Base-by-base conservation (phyloP, 2,329 filamentous ascomycete genomes). In the Penicillium sp. region DNA sequence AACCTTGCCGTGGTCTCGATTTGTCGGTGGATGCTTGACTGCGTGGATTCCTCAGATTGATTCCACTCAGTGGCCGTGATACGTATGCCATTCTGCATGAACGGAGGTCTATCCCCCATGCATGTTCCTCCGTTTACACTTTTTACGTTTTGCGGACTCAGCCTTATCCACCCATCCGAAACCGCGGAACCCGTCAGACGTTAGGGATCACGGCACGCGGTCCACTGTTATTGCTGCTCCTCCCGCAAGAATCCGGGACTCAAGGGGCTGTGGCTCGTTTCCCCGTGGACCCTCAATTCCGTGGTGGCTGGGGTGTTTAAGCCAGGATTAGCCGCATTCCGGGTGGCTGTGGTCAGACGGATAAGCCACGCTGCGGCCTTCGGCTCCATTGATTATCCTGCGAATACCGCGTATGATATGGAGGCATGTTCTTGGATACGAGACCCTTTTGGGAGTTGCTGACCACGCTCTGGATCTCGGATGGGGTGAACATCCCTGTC, bases 71-170 rank as follows among this genome's bases (percentile, higher is more conserved):
- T 37, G 39, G 16, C 31, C 21, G 6, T 22, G 10, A 21, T 37
- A 35, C 31, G 47, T 37, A n/a, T 97, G 96, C 72, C 16, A 19
- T 39, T 52, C 80, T 98, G 44, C 93, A 98, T 78, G 35, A 19
- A 96, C 91, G 55, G 93, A 93, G 37, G 93, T 91, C 14, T 8
- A 16, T 16, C 35, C 35, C n/a, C 35, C 73, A 82, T 98, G 66
- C 90, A 90, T 71, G 95, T 96, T 45, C 46, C 44, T 31, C 13
- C 44, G 24, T n/a, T 11, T 27, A 27, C 24, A 31, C 44, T 47
- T 19, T 27, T 3, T 26, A 49, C 9, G 21, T 49, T 49, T 26
- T n/a, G 31, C 31, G 24, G 39, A 51, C 10, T 53, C 50, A 53
- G 55, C 45, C 50, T 45, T 53, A 46, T 46, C 24, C 55, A 50